Evolutionary conservation across 176 grass and related monocot species (phyloP).

Genomic region (Carex kokanica): DNA sequence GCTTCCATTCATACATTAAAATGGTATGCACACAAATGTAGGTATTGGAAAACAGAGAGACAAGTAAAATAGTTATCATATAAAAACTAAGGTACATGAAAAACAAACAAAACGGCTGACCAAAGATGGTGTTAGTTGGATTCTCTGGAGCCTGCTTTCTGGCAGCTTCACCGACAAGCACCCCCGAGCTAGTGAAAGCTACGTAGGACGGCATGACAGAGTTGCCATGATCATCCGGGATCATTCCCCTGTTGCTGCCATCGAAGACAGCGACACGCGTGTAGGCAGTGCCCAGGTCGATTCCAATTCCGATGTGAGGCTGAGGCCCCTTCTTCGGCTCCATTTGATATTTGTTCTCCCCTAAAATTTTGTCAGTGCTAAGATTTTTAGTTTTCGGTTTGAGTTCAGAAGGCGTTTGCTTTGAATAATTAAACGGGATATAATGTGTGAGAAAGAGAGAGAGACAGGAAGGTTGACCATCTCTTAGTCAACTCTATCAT

Average conservation of each 20-base stretch:
- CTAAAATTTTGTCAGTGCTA: no score
- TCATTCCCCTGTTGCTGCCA: slow-evolving; percentile 19
- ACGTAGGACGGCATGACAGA: slow-evolving; percentile 37
- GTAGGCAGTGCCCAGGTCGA: slow-evolving; percentile 43
- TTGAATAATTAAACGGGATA: no score
- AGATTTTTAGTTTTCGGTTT: no score
- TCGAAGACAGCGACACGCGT: slow-evolving; percentile 26
- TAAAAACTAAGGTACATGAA: no score
- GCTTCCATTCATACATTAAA: no score
- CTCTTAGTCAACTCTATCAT: no score
- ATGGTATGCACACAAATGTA: no score
- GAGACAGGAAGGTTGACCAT: no score
- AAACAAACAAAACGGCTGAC: neutral
- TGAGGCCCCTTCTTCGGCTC: slow-evolving; percentile 19
- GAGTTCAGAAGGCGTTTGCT: no score
- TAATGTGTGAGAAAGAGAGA: no score
- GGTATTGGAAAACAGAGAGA: neutral
- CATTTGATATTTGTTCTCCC: neutral
- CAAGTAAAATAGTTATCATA: no score
- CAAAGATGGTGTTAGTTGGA: slow-evolving; percentile 40
- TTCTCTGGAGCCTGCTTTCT: slow-evolving; percentile 28
- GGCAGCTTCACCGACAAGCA: slow-evolving; percentile 32
- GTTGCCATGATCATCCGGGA: slow-evolving; percentile 36
- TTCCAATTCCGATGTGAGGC: slow-evolving; percentile 9
- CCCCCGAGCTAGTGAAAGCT: slow-evolving; percentile 31